phyloP scores from a whole-genome alignment of 2,329 filamentous ascomycete species.

The Stagonosporopsis rhizophila region DNA sequence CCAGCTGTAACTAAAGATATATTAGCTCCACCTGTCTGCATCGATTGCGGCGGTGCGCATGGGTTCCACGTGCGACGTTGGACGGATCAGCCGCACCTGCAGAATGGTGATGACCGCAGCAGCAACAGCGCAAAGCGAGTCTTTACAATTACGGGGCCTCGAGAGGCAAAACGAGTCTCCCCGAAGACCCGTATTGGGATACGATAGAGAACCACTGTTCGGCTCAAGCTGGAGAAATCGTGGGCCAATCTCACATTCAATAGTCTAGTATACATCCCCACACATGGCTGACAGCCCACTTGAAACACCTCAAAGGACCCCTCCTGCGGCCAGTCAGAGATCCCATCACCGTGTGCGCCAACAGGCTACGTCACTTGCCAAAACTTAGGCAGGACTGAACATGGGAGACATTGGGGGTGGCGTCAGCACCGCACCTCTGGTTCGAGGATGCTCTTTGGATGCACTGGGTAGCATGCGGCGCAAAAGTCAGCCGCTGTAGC shows the following conservation, averaged over 20 bases:
- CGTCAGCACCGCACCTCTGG: slow-evolving; percentile 3
- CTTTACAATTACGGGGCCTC: not conserved
- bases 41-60: slow-evolving; percentile 9
- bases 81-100: slow-evolving; percentile 19
- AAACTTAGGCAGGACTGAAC: not conserved
- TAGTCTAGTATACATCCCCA: slow-evolving; percentile 3
- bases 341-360: slow-evolving; percentile 2
- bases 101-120: slow-evolving; percentile 4
- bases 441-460: slow-evolving; percentile 6
- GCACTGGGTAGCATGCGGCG: slow-evolving; percentile 11
- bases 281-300: not conserved
- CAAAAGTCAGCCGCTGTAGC: slow-evolving; percentile 12
- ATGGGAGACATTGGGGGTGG: slow-evolving; percentile 5
- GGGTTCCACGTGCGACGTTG: slow-evolving; percentile 13
- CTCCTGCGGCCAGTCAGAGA: slow-evolving; percentile 6
- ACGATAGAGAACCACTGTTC: not conserved
- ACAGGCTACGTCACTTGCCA: slow-evolving; percentile 1
- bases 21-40: not conserved
- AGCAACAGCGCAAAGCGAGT: not conserved
- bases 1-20: not conserved
- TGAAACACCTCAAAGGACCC: slow-evolving; percentile 16
- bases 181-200: not conserved
- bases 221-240: not conserved
- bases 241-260: not conserved
- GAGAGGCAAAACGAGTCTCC: too few relatives aligned